Evolutionary conservation across 805 yeast genomes (phyloP).

Genomic region (Candida caryicola): DNA sequence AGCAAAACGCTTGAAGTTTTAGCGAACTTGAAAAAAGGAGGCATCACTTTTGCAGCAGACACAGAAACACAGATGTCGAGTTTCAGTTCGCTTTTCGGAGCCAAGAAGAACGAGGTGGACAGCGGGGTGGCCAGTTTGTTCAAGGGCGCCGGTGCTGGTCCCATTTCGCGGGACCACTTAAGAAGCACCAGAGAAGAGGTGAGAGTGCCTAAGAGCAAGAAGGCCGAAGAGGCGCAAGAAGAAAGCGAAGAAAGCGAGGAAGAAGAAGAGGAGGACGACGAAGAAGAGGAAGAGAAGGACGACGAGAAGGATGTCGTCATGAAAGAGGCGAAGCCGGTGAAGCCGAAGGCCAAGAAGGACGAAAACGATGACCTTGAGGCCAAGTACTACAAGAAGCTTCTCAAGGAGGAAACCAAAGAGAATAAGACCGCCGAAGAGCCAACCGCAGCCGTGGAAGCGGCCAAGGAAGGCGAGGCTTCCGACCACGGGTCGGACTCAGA

Average conservation of each 20-base stretch:
- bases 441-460: constrained; percentile 7
- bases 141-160: constrained; percentile 36
- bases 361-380: constrained; percentile 54
- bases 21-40: too few species aligned
- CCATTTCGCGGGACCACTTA: constrained; percentile 40
- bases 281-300: constrained; percentile 18
- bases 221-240: constrained; percentile 19
- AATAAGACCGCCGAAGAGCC: constrained; percentile 11
- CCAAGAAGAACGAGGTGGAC: constrained; percentile 21
- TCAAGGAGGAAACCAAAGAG: constrained; percentile 33
- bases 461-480: constrained; percentile 7
- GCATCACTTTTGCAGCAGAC: too few species aligned
- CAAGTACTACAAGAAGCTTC: constrained; percentile 50
- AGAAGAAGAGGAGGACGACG: constrained; percentile 20
- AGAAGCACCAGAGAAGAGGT: constrained; percentile 31
- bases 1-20: too few species aligned
- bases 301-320: constrained; percentile 11
- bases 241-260: constrained; percentile 12
- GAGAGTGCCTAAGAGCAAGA: constrained; percentile 14
- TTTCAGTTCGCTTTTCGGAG: constrained; percentile 34
- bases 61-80: constrained; percentile 37
- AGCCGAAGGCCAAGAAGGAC: constrained; percentile 24
- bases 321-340: constrained; percentile 10
- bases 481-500: constrained; percentile 9
- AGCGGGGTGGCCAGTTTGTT: constrained; percentile 30